Base-by-base conservation (phyloP, 2,329 filamentous ascomycete genomes). In the Phaeosphaeriaceae sp. region DNA sequence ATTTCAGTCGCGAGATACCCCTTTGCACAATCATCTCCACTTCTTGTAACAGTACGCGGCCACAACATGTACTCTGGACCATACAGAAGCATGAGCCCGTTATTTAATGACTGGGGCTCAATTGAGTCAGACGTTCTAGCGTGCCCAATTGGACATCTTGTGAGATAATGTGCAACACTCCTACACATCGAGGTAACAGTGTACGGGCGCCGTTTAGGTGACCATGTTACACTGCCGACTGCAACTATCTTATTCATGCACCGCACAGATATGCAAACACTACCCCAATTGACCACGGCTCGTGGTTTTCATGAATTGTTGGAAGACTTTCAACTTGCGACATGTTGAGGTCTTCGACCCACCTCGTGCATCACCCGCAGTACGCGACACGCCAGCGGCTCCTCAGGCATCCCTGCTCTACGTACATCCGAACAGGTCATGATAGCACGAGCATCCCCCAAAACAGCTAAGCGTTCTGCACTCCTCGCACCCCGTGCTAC, bases 401-500 rank as follows among this genome's bases (percentile, higher is more conserved):
- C 40, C 10, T n/a, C 20, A 42, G 10, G 6, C 40, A 27, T 27
- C 25, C 25, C 25, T 27, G 25, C 9, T 27, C 25, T 27, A 27
- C 9, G 3, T 51, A 42, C 36, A 33, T 42, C 11, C 13, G 4
- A 4, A 31, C 50, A 31, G 49, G 45, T 51, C 51, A 54, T n/a
- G 15, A 51, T 41, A 54, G 56, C 51, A 48, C 48, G 27, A 58
- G 51, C 42, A 51, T 19, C 44, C 51, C n/a, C 40, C 10, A 40
- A 25, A 10, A 4, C 31, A 44, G 46, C 15, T 36, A 51, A 56
- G 53, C 27, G 48, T 47, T 7, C 42, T 49, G 47, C 53, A 44
- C 21, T 44, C 25, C 17, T 24, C 42, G 53, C 36, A 54, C 42
- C 46, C 47, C 55, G 55, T 57, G 51, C 50, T 49, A 53, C 55